A percentile compares a stretch with the other conserved stretches of the same genome.
Evolutionary conservation across 2,329 filamentous ascomycete species (phyloP).

Genomic region (Botrytis sinoallii): DNA sequence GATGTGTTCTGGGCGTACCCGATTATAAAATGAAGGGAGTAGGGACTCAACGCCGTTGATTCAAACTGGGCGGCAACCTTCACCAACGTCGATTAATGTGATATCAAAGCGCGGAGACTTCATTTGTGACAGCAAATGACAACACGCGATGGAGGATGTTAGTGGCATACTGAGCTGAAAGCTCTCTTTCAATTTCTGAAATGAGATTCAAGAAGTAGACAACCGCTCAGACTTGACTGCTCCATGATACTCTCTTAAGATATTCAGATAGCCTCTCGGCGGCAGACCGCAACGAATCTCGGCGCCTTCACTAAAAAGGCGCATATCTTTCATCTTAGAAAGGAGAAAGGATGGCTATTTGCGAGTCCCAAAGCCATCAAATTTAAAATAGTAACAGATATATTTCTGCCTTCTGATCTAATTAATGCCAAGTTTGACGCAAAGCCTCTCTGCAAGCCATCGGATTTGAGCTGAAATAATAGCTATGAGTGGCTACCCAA

Average conservation of each 20-base stretch:
- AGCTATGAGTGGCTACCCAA: slow-evolving; percentile 5
- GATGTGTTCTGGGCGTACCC: neutral
- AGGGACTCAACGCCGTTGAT: neutral
- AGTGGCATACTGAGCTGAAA: neutral
- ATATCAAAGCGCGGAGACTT: neutral
- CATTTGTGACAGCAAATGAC: neutral
- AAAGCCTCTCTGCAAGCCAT: slow-evolving; percentile 9
- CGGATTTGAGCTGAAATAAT: slow-evolving; percentile 10
- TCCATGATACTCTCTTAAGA: neutral
- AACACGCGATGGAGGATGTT: neutral
- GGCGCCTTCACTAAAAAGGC: neutral
- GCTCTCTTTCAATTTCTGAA: neutral
- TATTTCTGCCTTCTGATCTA: neutral
- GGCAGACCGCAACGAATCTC: neutral
- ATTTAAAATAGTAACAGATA: slow-evolving; percentile 3
- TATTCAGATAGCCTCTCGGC: neutral
- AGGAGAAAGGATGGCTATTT: neutral
- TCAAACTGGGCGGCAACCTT: neutral
- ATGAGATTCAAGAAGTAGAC: neutral
- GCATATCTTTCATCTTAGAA: neutral
- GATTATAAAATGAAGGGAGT: slow-evolving; percentile 5
- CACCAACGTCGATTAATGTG: neutral
- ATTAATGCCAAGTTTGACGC: neutral
- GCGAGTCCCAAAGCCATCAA: neutral
- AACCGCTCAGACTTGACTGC: neutral